phyloP scores from a whole-genome alignment of 2,329 filamentous ascomycete species.

The Microcyclospora pomicola region DNA sequence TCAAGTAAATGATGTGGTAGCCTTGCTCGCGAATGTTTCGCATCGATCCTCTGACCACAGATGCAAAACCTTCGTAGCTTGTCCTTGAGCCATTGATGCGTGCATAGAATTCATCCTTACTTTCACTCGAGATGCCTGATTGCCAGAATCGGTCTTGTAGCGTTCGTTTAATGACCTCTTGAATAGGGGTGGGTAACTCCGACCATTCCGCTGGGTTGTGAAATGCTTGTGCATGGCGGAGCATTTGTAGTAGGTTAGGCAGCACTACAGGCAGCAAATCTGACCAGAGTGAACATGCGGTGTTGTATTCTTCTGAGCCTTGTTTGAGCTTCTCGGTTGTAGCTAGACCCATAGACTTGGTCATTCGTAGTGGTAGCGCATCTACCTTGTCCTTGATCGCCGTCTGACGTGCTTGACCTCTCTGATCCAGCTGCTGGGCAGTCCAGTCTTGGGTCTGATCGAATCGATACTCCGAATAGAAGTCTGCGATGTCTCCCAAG shows the following conservation, averaged over 20 bases:
- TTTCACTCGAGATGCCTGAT: conserved; percentile 88
- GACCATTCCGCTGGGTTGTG: conserved; percentile 79
- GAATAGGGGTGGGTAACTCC: conserved; percentile 60
- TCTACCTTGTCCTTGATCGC: conserved; percentile 63
- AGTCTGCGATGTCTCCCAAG: conserved; percentile 66
- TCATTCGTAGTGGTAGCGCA: conserved; percentile 66
- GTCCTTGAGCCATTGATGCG: conserved; percentile 77
- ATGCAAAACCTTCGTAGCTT: conserved; percentile 86
- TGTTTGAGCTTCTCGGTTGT: conserved; percentile 82
- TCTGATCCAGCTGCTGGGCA: conserved; percentile 56
- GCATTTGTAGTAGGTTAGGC: conserved; percentile 70
- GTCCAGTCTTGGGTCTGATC: conserved; percentile 75
- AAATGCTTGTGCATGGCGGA: conserved; percentile 81
- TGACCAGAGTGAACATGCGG: conserved; percentile 71
- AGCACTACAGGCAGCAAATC: conserved; percentile 69
- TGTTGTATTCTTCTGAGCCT: conserved; percentile 55
- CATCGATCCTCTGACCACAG: conserved; percentile 77
- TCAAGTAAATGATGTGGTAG: conserved; percentile 87
- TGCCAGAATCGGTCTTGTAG: conserved; percentile 97
- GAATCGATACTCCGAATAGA: conserved; percentile 59
- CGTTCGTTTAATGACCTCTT: conserved; percentile 62
- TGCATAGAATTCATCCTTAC: conserved; percentile 91
- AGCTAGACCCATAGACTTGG: conserved; percentile 82
- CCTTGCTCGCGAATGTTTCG: conserved; percentile 83
- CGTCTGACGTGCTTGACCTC: conserved; percentile 65